Evolutionary conservation across 129 eudicot genomes (phyloP), one percentile per base, ranked within the genome.

Genomic region (Tanacetum coccineum): DNA sequence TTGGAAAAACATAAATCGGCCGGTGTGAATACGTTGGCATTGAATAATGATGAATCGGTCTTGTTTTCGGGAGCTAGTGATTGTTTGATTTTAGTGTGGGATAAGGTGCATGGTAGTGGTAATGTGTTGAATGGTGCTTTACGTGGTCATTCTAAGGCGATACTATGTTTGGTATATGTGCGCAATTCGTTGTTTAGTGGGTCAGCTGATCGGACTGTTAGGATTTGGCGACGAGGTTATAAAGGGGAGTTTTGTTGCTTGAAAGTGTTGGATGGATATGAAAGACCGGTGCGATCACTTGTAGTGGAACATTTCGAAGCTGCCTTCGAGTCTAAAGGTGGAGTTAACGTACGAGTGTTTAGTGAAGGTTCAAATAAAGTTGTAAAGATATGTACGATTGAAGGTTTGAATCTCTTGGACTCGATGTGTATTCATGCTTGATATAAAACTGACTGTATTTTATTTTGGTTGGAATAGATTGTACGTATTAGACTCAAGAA

Each of bases 131-230:
- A 62, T 2, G 89, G 82, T 25, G 85, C 87, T 10, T 69, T 92
- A 67, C 82, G 91, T 49, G 98, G 98, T 0, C 98, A 92, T 66
- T 59, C 67, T 4, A 82, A 76, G 74, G 91, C 95, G 3, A 74
- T 92, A 3, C 78, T 92, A 28, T 83, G 98, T 64, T 71, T 92
- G 70, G 63, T 78, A 42, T 79, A 68, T 67, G 82, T 78, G 2
- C 71, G 67, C 15, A 89, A 84, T 74, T 76, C 83, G 53, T 71
- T 92, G 76, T 70, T 88, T 32, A 92, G 98, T 60, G 98, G 96
- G 13, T 92, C 98, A 0, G 91, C 83, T 11, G 98, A 92, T 85
- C 84, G 87, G 77, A 92, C 91, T 80, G 95, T 92, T 13, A 85
- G 98, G 84, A 78, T 92, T 58, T 92, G 96, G 98, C 70, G 49